Evolutionary conservation across 768 basidiomycete genomes (phyloP).

Genomic region (Tricholoma hemisulphureum): DNA sequence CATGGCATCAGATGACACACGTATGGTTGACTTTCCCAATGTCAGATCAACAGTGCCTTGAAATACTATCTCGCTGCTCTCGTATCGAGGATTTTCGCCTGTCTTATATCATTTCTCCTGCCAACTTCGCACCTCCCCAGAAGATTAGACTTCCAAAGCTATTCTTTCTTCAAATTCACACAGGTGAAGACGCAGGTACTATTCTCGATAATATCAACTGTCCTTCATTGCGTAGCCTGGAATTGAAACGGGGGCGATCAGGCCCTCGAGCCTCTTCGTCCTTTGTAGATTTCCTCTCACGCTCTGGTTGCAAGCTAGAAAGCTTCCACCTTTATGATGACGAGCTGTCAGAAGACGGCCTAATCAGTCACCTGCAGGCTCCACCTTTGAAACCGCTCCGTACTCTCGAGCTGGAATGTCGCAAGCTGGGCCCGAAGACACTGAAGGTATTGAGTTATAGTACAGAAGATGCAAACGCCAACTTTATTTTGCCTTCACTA

Average conservation of each 20-base stretch:
- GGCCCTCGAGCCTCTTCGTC: neutral
- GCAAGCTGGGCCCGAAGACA: neutral
- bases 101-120: neutral
- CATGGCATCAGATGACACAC: conserved; percentile 3
- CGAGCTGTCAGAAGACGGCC: neutral
- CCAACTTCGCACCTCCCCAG: neutral
- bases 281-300: neutral
- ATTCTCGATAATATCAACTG: neutral
- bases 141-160: neutral
- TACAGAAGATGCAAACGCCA: neutral
- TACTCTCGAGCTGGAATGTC: conserved; percentile 4
- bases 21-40: neutral
- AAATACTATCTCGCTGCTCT: neutral
- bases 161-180: neutral
- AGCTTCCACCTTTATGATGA: conserved; percentile 2
- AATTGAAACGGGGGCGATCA: neutral
- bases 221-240: neutral
- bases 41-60: neutral
- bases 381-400: neutral
- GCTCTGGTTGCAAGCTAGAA: neutral
- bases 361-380: neutral
- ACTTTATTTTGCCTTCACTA: neutral
- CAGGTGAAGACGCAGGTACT: neutral
- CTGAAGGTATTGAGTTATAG: neutral
- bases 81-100: neutral